Conservation (phyloP, 352 stramenopile genomes). For the Globisporangium cystogenes region DNA sequence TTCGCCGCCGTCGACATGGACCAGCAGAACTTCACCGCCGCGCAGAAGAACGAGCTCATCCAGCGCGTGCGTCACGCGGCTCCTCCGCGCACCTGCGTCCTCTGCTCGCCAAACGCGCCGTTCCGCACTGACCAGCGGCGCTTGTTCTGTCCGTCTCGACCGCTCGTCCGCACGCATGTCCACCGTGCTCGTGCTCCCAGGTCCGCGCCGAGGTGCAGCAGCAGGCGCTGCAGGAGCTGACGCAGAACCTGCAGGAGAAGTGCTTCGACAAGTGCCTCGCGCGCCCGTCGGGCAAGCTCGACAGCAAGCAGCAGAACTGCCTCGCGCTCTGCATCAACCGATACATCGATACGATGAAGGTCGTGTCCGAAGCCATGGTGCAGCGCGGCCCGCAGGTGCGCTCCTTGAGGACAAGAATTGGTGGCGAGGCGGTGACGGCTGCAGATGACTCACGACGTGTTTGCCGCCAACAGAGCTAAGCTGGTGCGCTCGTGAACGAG, state of each 20-base stretch:
- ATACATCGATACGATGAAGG: conserved; percentile 91
- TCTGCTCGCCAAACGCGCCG: background rate
- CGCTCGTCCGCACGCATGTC: background rate
- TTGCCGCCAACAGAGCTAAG: background rate
- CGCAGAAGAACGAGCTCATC: conserved; percentile 84
- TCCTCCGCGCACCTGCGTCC: too few species aligned
- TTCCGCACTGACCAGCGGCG: background rate
- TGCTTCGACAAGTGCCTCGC: conserved; percentile 90
- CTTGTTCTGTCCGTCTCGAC: background rate
- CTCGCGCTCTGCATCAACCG: conserved; percentile 84
- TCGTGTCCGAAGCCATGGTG: conserved; percentile 79
- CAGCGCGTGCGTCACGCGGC: conserved; percentile 46
- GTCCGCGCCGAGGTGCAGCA: conserved; percentile 80
- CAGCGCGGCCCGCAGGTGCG: conserved; percentile 59
- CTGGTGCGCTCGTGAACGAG: background rate
- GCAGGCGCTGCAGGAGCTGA: conserved; percentile 82
- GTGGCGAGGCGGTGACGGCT: background rate
- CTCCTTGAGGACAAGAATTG: too few species aligned
- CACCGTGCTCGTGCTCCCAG: conserved; percentile 15
- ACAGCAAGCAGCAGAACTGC: conserved; percentile 90
- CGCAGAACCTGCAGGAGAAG: conserved; percentile 85
- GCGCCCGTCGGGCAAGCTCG: conserved; percentile 71
- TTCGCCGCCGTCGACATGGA: conserved; percentile 34
- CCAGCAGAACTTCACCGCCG: conserved; percentile 65
- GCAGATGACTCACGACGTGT: background rate